Conservation (phyloP, 306 rosid genomes). For the Vigna unguiculata region DNA sequence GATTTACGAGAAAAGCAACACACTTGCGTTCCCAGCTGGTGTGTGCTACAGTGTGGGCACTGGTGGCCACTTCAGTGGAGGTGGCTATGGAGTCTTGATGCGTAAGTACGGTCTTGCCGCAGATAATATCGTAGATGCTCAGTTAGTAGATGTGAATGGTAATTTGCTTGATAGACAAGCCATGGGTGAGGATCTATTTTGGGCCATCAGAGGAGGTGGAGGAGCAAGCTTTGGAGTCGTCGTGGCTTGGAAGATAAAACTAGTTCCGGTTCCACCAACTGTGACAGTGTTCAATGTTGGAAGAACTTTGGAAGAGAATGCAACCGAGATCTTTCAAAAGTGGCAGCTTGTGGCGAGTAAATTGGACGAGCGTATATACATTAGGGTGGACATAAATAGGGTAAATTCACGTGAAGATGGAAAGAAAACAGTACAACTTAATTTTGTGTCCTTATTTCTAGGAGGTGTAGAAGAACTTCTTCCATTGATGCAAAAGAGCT, state of each 20-base stretch:
- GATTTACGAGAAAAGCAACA: too few species aligned
- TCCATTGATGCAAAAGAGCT: too few species aligned
- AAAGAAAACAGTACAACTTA: not conserved
- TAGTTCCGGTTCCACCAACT: constrained; percentile 61
- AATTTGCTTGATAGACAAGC: too few species aligned
- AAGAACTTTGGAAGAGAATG: constrained; percentile 49
- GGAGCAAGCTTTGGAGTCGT: constrained; percentile 72
- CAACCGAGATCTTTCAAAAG: constrained; percentile 35
- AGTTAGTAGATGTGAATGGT: too few species aligned
- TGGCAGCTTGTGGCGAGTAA: too few species aligned
- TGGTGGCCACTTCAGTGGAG: constrained; percentile 54
- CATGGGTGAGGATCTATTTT: too few species aligned
- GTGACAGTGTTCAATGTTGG: constrained; percentile 56
- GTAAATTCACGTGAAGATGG: not conserved
- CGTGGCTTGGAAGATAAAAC: constrained; percentile 53
- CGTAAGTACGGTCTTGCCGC: constrained; percentile 42
- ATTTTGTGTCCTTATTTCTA: constrained; percentile 40
- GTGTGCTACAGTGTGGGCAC: too few species aligned
- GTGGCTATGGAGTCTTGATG: constrained; percentile 69
- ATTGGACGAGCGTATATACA: constrained; percentile 29
- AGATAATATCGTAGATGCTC: not conserved
- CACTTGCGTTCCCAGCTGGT: too few species aligned
- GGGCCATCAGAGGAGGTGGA: constrained; percentile 40
- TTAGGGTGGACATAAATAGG: constrained; percentile 1
- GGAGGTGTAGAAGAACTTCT: constrained; percentile 41